Conservation (phyloP, 1,284 basidiomycete genomes). For the Ganoderma multipileum region DNA sequence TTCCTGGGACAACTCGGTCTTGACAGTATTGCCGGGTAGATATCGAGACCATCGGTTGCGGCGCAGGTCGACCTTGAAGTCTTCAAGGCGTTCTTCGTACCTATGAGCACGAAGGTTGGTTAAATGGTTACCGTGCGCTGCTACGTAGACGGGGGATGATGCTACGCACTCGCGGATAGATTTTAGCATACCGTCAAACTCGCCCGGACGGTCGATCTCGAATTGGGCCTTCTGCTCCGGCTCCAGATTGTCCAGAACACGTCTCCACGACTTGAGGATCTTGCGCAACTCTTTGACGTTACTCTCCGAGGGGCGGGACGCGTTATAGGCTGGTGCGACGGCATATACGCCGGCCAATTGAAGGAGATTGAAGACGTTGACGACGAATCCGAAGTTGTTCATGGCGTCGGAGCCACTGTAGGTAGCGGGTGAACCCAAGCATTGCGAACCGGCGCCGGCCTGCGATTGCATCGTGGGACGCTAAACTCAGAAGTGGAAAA, state of each 20-base stretch:
- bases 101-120: not conserved
- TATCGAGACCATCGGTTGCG: not conserved
- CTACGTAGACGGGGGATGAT: not conserved
- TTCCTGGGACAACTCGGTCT: not conserved
- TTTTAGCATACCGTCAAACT: not conserved
- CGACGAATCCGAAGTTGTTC: not conserved
- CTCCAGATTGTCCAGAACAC: not conserved
- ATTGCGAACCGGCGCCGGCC: too few species aligned
- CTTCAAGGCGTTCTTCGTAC: not conserved
- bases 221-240: not conserved
- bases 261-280: not conserved
- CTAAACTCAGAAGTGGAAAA: too few species aligned
- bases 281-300: not conserved
- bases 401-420: too few species aligned
- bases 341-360: not conserved
- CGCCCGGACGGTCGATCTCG: slow-evolving; percentile 32
- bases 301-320: too few species aligned
- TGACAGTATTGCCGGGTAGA: not conserved
- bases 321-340: too few species aligned
- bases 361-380: not conserved
- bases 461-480: not conserved
- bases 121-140: too few species aligned
- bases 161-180: not conserved
- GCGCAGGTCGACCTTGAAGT: not conserved
- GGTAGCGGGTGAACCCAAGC: too few species aligned